Base-by-base conservation (phyloP, 208 protist genomes). In the Acanthamoeba royreba region DNA sequence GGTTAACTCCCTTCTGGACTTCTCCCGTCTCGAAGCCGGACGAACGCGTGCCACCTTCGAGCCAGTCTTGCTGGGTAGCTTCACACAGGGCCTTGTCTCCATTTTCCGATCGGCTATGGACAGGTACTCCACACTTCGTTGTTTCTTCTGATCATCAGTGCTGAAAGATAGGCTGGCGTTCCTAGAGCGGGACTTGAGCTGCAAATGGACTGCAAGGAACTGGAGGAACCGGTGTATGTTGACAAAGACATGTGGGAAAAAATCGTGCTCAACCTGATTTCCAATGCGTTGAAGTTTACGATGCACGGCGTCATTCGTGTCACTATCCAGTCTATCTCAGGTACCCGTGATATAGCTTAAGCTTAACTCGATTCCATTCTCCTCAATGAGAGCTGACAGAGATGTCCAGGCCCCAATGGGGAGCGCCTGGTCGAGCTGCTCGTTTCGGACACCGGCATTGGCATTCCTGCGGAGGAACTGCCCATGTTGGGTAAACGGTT, bases 281-380 rank as follows among this genome's bases (percentile, higher is more conserved):
- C 94, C 0, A 96, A 96, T 55, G 94, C 94, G 11, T 93, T 96
- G 63, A 96, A 96, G 90, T 96, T 96, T 19, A 96, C 94, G 19
- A 91, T 87, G 33, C 25, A 35, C 1, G 94, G 94, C 45, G 58
- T 35, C 28, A 69, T 69, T 31, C 58, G 33, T 35, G 58, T 69
- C 4, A 35, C 58, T 69, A n/a, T 69, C 28, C 58, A 31, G 28
- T 69, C 58, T 69, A 35, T 31, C 4, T 35, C 58, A 8, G 58
- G 58, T 69, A 69, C 33, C n/a, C n/a, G n/a, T n/a, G n/a, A n/a
- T n/a, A n/a, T n/a, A n/a, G n/a, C n/a, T n/a, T n/a, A n/a, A n/a
- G n/a, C n/a, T n/a, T n/a, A n/a, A n/a, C n/a, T n/a, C n/a, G n/a
- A n/a, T n/a, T n/a, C n/a, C n/a, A n/a, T n/a, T n/a, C n/a, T n/a